These are phyloP conservation scores for Leccinum subgranulosum DNA, from an alignment of 768 basidiomycete genomes.

Conservation along the genomic window DNA sequence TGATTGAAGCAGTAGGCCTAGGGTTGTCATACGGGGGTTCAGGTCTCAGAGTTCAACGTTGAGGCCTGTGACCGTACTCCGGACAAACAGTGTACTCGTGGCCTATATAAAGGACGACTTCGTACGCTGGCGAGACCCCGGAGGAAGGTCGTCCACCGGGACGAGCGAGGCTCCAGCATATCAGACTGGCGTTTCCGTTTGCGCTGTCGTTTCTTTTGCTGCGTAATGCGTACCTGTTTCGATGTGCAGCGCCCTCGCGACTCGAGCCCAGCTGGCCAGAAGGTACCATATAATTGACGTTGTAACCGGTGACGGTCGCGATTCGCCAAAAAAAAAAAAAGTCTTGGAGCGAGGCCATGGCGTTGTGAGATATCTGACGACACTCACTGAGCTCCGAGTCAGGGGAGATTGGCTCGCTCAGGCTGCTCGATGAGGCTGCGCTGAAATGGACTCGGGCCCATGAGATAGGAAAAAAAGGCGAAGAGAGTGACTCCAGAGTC, in stretches of 20 bases:
- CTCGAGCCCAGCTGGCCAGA: not conserved
- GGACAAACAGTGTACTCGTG: not conserved
- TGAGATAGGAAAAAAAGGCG: not conserved
- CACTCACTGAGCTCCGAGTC: not conserved
- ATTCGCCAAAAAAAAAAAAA: not conserved
- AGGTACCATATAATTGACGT: not conserved
- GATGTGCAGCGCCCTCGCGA: not conserved
- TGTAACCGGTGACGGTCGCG: not conserved
- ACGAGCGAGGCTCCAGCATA: not conserved
- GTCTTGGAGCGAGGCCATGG: not conserved
- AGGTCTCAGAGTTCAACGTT: no score
- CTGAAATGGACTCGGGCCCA: not conserved
- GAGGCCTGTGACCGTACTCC: not conserved
- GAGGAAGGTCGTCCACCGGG: no score
- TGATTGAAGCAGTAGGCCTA: no score
- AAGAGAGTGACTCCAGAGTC: not conserved
- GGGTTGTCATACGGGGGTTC: no score
- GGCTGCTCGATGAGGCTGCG: not conserved
- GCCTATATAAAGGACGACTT: no score
- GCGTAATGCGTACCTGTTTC: not conserved
- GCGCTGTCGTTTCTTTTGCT: not conserved
- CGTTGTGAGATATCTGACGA: not conserved
- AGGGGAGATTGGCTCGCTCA: not conserved
- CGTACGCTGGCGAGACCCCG: not conserved
- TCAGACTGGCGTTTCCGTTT: not conserved